Percentiles rank a stretch among this genome's conserved stretches.
phyloP scores from a whole-genome alignment of 139 green algal species.

The Volvox africanus region DNA sequence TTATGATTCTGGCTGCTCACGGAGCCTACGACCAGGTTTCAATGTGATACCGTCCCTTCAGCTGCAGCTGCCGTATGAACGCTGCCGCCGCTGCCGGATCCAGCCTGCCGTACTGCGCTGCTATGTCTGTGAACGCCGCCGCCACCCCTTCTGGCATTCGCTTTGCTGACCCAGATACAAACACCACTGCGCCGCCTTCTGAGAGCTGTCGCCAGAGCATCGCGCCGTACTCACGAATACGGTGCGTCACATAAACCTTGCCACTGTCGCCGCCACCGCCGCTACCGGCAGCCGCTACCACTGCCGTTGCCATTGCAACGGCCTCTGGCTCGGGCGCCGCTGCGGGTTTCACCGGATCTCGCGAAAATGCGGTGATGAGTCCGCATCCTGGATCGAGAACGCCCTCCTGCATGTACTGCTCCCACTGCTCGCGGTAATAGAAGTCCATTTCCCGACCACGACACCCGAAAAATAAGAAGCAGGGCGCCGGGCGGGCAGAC shows the following conservation, averaged over 20 bases:
- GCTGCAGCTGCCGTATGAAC: conserved; percentile 79
- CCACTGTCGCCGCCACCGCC: neutral
- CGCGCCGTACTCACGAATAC: conserved; percentile 71
- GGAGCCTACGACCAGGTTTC: conserved; percentile 90
- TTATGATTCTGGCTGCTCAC: too few species aligned
- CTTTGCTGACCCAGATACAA: conserved; percentile 82
- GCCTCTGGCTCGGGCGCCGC: too few species aligned
- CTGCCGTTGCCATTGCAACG: neutral
- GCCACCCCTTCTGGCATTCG: conserved; percentile 85
- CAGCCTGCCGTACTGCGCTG: conserved; percentile 68
- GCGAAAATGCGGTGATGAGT: conserved; percentile 85
- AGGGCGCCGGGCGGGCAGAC: conserved; percentile 48
- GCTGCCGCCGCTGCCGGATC: conserved; percentile 56
- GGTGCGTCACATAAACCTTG: conserved; percentile 88
- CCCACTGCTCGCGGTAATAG: conserved; percentile 87
- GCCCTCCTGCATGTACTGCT: conserved; percentile 54
- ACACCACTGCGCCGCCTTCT: conserved; percentile 72
- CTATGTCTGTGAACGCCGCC: conserved; percentile 77
- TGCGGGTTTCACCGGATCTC: conserved; percentile 34
- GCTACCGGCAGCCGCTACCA: neutral
- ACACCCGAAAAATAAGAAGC: conserved; percentile 92
- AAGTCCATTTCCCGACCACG: conserved; percentile 78
- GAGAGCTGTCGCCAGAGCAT: conserved; percentile 77
- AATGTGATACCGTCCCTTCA: conserved; percentile 79
- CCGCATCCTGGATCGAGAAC: conserved; percentile 67